Base-by-base conservation (phyloP, 2,329 filamentous ascomycete species). In the Polychaeton citri region DNA sequence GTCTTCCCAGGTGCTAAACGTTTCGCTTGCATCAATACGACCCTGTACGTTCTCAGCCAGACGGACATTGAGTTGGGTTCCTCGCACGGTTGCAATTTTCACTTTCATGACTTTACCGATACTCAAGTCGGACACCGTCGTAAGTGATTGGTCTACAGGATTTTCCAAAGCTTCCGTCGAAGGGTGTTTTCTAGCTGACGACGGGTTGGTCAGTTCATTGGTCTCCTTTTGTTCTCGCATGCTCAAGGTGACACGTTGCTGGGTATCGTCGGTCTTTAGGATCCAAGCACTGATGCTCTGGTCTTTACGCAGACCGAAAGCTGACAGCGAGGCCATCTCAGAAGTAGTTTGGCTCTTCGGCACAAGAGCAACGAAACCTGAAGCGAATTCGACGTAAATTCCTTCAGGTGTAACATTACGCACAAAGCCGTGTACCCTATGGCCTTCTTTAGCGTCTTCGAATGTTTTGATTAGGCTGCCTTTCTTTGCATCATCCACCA, bases 31-130 rank as follows among this genome's bases (percentile, higher is more conserved):
- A 52, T 95, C 88, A 40, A 98, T 78, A 13, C 90, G 83, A n/a
- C 88, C 90, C 54, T 92, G 83, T 6, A 93, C 69, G 44, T 86
- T 85, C 52, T 92, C 84, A 30, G 84, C 80, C 34, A 96, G 69
- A 46, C 82, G 75, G 5, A 98, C 85, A 47, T 96, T 96, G 37
- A 96, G 66, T 55, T 98, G 90, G 0, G 88, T 95, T 33, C 79
- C 79, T 59, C 93, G 94, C 52, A 95, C 66, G 0, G 84, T 84
- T n/a, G 74, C 72, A 31, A 98, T 74, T 47, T 72, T 79, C 26
- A 82, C 88, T 53, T 82, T 85, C 6, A 78, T 76, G 32, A 81
- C 56, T 45, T 71, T 79, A 36, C 88, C 88, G 19, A 85, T 66
- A 1, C 66, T 65, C 33, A 94, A 71, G 45, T 94, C 84, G 32